Percentiles rank a stretch among this genome's conserved stretches.
These are phyloP conservation scores for Naegleria lovaniensis DNA, from an alignment of 208 protist genomes.

Conservation along the genomic window DNA sequence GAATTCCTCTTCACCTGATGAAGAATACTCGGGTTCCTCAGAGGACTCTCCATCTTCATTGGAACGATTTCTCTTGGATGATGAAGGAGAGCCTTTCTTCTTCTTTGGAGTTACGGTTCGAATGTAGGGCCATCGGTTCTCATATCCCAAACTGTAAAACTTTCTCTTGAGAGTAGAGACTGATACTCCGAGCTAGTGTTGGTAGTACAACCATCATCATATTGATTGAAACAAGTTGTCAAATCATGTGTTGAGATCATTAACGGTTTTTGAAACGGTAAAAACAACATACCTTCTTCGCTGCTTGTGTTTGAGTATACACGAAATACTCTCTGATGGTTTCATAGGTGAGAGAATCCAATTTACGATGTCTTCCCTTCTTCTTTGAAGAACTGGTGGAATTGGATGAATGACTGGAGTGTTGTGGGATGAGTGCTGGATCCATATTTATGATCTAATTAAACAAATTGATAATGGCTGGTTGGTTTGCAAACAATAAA, in stretches of 20 bases:
- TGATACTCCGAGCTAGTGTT: not conserved
- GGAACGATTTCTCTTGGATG: not conserved
- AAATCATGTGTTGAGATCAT: not conserved
- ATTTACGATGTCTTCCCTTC: not conserved
- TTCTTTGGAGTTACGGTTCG: not conserved
- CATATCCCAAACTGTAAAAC: not conserved
- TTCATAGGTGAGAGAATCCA: not conserved
- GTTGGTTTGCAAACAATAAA: too few species aligned
- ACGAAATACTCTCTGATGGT: not conserved
- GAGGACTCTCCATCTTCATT: not conserved
- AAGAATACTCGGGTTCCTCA: not conserved
- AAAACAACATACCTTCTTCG: not conserved
- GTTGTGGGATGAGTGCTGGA: too few species aligned
- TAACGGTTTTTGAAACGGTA: too few species aligned
- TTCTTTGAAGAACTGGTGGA: not conserved
- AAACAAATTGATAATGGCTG: too few species aligned
- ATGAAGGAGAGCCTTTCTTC: not conserved
- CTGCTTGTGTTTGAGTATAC: not conserved
- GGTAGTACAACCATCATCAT: too few species aligned
- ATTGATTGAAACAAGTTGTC: too few species aligned
- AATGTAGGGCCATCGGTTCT: not conserved
- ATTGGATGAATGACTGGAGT: too few species aligned
- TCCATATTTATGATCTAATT: too few species aligned
- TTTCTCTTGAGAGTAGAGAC: not conserved
- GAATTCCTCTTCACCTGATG: not conserved